Percentiles rank a stretch among this genome's conserved stretches.
Evolutionary conservation across 305 asterid species (phyloP).

Genomic region (Solanum hybrid): DNA sequence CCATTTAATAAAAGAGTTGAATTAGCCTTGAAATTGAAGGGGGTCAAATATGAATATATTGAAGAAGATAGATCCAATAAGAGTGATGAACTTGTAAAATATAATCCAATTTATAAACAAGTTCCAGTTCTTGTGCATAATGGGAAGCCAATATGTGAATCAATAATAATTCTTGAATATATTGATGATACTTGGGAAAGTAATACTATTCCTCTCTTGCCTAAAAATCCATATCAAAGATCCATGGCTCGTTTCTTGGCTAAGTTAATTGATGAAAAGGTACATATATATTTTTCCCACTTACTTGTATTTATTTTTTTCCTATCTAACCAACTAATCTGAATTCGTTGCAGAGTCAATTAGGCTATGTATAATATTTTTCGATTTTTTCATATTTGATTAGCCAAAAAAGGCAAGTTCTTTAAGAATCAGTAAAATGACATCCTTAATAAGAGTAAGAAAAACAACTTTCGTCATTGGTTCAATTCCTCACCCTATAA

Average conservation of each 20-base stretch:
- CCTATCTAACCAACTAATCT: neutral
- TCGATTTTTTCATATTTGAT: neutral
- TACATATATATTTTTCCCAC: neutral
- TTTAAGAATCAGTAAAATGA: too few species aligned
- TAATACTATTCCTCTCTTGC: neutral
- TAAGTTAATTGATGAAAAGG: conserved; percentile 1
- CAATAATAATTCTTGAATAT: neutral
- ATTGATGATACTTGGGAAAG: neutral
- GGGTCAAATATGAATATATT: neutral
- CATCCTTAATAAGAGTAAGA: neutral
- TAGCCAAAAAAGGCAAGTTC: accelerated
- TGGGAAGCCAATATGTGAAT: neutral
- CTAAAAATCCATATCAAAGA: neutral
- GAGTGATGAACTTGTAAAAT: neutral
- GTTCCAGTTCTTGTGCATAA: conserved; percentile 3
- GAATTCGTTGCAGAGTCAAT: accelerated
- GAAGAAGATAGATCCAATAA: neutral
- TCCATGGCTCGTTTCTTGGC: conserved; percentile 1
- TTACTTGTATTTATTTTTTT: neutral
- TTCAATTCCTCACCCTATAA: too few species aligned
- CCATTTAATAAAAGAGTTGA: neutral
- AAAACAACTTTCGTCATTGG: too few species aligned
- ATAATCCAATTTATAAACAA: neutral
- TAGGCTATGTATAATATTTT: neutral
- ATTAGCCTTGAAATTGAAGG: neutral